A percentile compares a stretch with the other conserved stretches of the same genome.
These are phyloP conservation scores for Gelatoporia subvermispora DNA, from an alignment of 768 basidiomycete species.

Conservation along the genomic window DNA sequence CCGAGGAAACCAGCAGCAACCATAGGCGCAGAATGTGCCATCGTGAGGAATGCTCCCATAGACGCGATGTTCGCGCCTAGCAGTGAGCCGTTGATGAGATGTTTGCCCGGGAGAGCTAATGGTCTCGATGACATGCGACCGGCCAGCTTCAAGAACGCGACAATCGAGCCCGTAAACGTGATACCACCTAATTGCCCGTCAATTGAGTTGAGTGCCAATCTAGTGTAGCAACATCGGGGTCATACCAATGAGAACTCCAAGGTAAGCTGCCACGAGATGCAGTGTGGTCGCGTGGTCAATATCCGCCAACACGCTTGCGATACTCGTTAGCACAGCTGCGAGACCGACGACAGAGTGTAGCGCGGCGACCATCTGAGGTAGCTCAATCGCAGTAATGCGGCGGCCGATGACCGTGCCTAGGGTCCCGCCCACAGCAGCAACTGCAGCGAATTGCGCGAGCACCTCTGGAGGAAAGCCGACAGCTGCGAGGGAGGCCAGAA, in stretches of 20 bases:
- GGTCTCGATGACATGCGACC: slow-evolving; percentile 77
- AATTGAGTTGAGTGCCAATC: slow-evolving; percentile 2
- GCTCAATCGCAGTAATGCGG: slow-evolving; percentile 81
- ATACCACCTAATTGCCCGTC: slow-evolving; percentile 51
- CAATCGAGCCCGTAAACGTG: slow-evolving; percentile 86
- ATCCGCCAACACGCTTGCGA: slow-evolving; percentile 75
- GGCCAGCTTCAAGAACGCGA: slow-evolving; percentile 85
- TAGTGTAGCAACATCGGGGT: background rate
- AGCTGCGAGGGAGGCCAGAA: slow-evolving; percentile 74
- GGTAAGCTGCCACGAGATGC: slow-evolving; percentile 80
- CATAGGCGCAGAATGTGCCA: slow-evolving; percentile 64
- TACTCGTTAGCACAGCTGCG: slow-evolving; percentile 83
- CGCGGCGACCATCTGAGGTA: slow-evolving; percentile 79
- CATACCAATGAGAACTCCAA: slow-evolving; percentile 79
- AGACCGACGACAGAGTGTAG: slow-evolving; percentile 88
- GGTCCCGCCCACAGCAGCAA: slow-evolving; percentile 69
- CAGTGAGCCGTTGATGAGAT: slow-evolving; percentile 68
- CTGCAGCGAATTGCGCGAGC: slow-evolving; percentile 72
- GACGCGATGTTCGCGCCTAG: slow-evolving; percentile 66
- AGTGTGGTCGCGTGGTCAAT: slow-evolving; percentile 62
- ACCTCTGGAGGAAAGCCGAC: slow-evolving; percentile 77
- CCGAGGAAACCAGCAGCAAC: slow-evolving; percentile 77
- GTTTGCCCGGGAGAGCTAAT: slow-evolving; percentile 68
- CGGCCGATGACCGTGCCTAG: slow-evolving; percentile 73
- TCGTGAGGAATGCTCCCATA: slow-evolving; percentile 73